Percentiles rank a stretch among this genome's conserved stretches.
These are phyloP conservation scores for Dothideomycetes sp. DNA, from an alignment of 2,329 filamentous ascomycete species.

Conservation along the genomic window DNA sequence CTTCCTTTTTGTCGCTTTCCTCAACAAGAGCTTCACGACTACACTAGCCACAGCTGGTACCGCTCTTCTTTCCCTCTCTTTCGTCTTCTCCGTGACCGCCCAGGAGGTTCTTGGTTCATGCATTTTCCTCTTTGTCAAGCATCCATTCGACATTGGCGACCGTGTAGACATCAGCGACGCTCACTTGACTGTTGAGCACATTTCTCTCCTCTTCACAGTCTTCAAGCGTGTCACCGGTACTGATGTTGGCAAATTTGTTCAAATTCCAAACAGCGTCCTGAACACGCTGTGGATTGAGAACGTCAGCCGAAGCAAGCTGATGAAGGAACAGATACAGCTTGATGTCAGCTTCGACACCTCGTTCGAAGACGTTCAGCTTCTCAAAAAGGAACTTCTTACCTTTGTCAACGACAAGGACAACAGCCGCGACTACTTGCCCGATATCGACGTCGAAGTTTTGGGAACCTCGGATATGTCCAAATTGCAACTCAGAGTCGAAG, in stretches of 20 bases:
- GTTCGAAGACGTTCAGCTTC: slow-evolving; percentile 79
- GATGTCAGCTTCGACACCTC: slow-evolving; percentile 77
- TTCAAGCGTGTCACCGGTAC: slow-evolving; percentile 77
- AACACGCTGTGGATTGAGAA: slow-evolving; percentile 96
- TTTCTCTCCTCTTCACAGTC: slow-evolving; percentile 85
- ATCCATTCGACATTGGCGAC: slow-evolving; percentile 93
- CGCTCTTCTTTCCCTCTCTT: slow-evolving; percentile 86
- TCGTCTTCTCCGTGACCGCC: slow-evolving; percentile 84
- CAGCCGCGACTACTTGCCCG: slow-evolving; percentile 78
- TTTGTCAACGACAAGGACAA: slow-evolving; percentile 83
- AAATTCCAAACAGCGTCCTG: slow-evolving; percentile 84
- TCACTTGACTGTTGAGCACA: slow-evolving; percentile 78
- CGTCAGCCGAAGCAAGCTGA: slow-evolving; percentile 78
- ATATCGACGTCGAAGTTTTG: slow-evolving; percentile 68
- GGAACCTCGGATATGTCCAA: slow-evolving; percentile 82
- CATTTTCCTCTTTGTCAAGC: slow-evolving; percentile 98
- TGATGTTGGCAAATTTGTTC: slow-evolving; percentile 52
- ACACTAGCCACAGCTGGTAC: slow-evolving; percentile 86
- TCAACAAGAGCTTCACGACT: slow-evolving; percentile 75
- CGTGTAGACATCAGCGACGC: slow-evolving; percentile 70
- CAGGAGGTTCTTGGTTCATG: slow-evolving; percentile 97
- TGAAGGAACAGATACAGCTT: slow-evolving; percentile 76
- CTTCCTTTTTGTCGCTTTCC: slow-evolving; percentile 59
- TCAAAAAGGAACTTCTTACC: slow-evolving; percentile 72
- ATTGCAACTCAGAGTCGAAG: slow-evolving; percentile 69